Evolutionary conservation across 169 alveolate genomes (phyloP).

Genomic region (Miamiensis avidus): DNA sequence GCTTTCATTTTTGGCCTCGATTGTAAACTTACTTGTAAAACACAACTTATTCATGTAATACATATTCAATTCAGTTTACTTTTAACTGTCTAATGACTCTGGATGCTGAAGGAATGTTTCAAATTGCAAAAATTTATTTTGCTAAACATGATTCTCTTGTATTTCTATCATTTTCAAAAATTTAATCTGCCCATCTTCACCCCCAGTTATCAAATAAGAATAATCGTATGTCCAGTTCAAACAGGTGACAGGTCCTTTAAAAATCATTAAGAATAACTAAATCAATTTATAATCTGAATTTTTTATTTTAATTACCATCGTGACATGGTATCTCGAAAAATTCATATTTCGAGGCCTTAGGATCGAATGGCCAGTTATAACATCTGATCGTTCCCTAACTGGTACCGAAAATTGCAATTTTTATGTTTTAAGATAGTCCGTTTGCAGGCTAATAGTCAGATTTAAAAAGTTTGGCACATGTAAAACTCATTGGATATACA

Average conservation of each 20-base stretch:
- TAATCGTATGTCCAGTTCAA: conserved; percentile 12
- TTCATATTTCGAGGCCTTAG: conserved; percentile 14
- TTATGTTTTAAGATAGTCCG: background rate
- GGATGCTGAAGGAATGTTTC: background rate
- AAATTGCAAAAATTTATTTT: background rate
- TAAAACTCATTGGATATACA: background rate
- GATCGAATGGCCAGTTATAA: conserved; percentile 38
- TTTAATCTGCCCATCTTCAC: conserved; percentile 35
- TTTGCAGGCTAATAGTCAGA: background rate
- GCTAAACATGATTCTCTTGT: conserved; percentile 22
- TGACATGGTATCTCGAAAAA: background rate
- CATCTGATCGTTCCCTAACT: conserved; percentile 27
- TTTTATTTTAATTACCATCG: conserved; percentile 8
- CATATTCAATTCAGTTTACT: background rate
- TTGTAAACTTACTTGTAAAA: conserved; percentile 13
- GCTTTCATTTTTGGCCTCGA: conserved; percentile 32
- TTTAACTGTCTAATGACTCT: background rate
- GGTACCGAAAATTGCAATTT: conserved; percentile 27
- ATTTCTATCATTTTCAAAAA: conserved; percentile 17
- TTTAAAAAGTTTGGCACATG: background rate
- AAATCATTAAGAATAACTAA: conserved; percentile 22
- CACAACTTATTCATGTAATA: conserved; percentile 27
- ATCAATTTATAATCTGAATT: conserved; percentile 10
- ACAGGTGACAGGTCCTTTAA: conserved; percentile 21
- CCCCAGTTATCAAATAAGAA: conserved; percentile 25